phyloP scores from a whole-genome alignment of 176 grass and related monocot species.

The Hyparrhenia diplandra region DNA sequence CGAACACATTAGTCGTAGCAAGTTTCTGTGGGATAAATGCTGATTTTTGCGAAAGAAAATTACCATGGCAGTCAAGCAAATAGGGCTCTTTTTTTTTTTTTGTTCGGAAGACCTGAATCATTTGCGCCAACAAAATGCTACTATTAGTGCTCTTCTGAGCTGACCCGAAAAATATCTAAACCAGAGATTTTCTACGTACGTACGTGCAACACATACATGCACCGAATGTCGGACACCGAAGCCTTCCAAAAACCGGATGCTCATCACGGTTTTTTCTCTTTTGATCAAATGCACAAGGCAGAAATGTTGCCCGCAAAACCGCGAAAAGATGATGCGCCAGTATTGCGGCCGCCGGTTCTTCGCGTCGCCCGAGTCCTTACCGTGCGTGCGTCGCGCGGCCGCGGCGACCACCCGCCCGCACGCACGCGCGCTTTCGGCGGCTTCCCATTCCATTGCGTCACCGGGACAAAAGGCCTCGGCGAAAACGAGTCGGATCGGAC shows the following conservation, averaged over 20 bases:
- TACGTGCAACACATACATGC: not conserved
- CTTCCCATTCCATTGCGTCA: slow-evolving; percentile 6
- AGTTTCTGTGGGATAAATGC: no score
- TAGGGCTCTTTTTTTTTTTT: no score
- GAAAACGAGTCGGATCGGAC: not conserved
- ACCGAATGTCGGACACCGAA: not conserved
- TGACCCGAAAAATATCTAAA: not conserved
- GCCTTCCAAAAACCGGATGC: not conserved
- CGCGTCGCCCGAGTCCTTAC: not conserved
- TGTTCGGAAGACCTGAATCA: not conserved
- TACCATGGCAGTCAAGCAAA: no score
- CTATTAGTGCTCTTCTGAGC: no score
- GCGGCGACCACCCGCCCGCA: not conserved
- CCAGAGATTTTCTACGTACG: no score
- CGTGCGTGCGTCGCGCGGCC: not conserved
- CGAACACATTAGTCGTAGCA: no score
- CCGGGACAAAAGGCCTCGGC: not conserved
- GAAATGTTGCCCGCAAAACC: no score
- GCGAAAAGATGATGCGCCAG: not conserved
- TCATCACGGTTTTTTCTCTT: not conserved
- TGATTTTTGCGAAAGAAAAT: no score
- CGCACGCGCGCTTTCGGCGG: slow-evolving; percentile 9
- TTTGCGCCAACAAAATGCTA: not conserved
- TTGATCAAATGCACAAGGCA: no score
- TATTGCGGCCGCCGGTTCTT: not conserved